Conservation (phyloP, 148 eudicot species). For the Simmondsia chinensis region DNA sequence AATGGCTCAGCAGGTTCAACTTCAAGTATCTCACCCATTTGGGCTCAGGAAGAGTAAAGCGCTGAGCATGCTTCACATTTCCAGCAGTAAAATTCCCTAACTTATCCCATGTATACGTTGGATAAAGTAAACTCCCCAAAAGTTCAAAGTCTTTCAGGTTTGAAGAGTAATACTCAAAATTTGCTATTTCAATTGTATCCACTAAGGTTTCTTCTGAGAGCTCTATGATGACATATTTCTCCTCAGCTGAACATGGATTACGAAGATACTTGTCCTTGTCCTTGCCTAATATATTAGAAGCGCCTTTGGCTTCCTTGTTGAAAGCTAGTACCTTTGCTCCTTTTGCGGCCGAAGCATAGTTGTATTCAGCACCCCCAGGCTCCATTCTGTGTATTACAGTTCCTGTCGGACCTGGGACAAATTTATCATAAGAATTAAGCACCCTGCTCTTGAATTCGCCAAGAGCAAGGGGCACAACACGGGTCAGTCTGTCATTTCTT, state of each 20-base stretch:
- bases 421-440: constrained; percentile 38
- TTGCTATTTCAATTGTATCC: constrained; percentile 71
- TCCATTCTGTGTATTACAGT: constrained; percentile 69
- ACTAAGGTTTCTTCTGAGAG: constrained; percentile 96
- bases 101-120: constrained; percentile 67
- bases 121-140: constrained; percentile 68
- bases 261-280: constrained; percentile 96
- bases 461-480: constrained; percentile 54
- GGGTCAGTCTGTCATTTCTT: constrained; percentile 39
- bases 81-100: constrained; percentile 89
- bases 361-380: constrained; percentile 89
- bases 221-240: constrained; percentile 79
- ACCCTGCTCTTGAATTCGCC: constrained; percentile 88
- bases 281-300: constrained; percentile 68
- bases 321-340: constrained; percentile 89
- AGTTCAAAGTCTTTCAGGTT: constrained; percentile 86
- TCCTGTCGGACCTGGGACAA: constrained; percentile 48
- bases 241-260: constrained; percentile 92
- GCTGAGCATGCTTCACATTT: constrained; percentile 79
- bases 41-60: constrained; percentile 72
- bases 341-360: constrained; percentile 87
- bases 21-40: constrained; percentile 90
- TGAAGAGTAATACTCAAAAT: constrained; percentile 92
- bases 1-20: constrained; percentile 67
- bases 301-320: constrained; percentile 94